phyloP scores from a whole-genome alignment of 306 rosid species.

The Ochetophila trinervis region DNA sequence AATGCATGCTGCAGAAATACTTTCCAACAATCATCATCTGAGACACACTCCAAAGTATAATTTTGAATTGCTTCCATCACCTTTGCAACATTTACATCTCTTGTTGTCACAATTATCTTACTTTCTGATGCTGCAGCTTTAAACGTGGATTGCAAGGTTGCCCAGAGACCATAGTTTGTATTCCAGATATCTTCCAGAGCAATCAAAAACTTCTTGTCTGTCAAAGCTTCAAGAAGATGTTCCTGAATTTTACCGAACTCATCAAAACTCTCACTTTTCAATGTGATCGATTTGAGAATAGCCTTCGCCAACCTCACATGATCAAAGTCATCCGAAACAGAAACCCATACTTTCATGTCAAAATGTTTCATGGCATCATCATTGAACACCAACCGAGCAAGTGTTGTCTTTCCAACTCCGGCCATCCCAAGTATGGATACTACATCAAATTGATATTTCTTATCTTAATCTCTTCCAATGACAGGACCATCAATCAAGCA shows the following conservation, averaged over 20 bases:
- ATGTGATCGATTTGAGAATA: not conserved
- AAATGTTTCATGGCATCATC: too few relatives aligned
- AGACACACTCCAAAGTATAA: not conserved
- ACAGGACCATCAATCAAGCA: not conserved
- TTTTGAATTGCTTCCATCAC: not conserved
- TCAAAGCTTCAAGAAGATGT: not conserved
- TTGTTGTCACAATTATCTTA: slow-evolving; percentile 30
- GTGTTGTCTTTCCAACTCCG: slow-evolving; percentile 10
- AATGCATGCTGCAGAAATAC: slow-evolving; percentile 23
- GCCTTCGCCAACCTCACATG: not conserved
- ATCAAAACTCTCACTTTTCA: not conserved
- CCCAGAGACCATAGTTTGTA: not conserved
- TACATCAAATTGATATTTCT: not conserved
- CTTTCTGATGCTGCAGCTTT: not conserved
- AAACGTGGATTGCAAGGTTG: not conserved
- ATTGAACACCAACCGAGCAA: not conserved
- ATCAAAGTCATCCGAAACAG: not conserved
- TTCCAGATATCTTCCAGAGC: slow-evolving; percentile 31
- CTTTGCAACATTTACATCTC: not conserved
- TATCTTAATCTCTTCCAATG: slow-evolving; percentile 26
- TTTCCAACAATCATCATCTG: not conserved
- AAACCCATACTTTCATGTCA: not conserved
- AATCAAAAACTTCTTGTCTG: not conserved
- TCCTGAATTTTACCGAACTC: not conserved
- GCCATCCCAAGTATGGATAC: slow-evolving; percentile 8